Evolutionary conservation across 306 rosid species (phyloP).

Genomic region (Luffa acutangula): DNA sequence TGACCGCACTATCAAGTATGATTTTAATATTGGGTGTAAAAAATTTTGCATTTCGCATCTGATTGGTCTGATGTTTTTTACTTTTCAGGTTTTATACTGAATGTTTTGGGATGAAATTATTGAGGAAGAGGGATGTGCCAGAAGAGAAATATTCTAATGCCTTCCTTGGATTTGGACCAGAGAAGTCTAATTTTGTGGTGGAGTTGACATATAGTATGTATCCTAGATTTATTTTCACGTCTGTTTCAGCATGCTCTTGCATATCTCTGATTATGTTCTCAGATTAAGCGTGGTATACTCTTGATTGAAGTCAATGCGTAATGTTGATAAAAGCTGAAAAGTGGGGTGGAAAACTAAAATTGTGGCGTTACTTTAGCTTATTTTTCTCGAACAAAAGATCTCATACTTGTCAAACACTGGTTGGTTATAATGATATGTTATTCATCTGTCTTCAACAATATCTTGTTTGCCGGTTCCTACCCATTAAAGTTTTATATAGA

Average conservation of each 20-base stretch:
- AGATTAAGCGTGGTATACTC: background rate
- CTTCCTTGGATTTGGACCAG: constrained; percentile 83
- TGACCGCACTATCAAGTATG: constrained; percentile 87
- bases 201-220: constrained; percentile 84
- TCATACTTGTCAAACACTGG: background rate
- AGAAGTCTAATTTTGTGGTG: constrained; percentile 65
- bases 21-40: background rate
- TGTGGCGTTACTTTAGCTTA: background rate
- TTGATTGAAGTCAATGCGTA: background rate
- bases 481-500: background rate
- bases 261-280: background rate
- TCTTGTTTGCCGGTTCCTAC: background rate
- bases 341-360: background rate
- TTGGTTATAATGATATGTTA: background rate
- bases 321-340: background rate
- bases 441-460: background rate
- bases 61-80: background rate
- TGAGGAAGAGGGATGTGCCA: constrained; percentile 75
- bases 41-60: background rate
- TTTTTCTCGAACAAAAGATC: background rate
- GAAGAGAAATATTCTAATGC: constrained; percentile 92
- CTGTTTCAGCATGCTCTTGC: background rate
- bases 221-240: constrained; percentile 3
- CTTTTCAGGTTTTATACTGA: constrained; percentile 74
- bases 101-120: constrained; percentile 69